Evolutionary conservation across 129 eudicot species (phyloP).

Genomic region (Escallonia herrerae): DNA sequence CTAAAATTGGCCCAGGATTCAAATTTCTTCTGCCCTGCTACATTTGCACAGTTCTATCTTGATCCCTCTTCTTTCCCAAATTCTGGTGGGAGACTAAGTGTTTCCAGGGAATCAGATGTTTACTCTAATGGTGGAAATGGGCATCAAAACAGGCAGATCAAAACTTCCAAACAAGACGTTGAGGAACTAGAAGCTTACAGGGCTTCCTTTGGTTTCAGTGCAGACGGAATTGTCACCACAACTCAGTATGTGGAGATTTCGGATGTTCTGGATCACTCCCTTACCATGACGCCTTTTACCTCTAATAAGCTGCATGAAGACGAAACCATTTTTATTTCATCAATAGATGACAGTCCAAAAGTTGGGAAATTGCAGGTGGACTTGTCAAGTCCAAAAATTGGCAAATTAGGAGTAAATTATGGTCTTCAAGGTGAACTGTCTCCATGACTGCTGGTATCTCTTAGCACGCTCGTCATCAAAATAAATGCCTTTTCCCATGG

Average conservation of each 20-base stretch:
- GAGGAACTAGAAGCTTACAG: slow-evolving; percentile 89
- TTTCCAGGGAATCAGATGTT: too few species aligned
- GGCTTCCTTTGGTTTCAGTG: slow-evolving; percentile 98
- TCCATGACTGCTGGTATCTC: too few species aligned
- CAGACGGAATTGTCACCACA: slow-evolving; percentile 79
- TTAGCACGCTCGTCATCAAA: too few species aligned
- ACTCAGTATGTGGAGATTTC: slow-evolving; percentile 83
- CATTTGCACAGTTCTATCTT: slow-evolving; percentile 91
- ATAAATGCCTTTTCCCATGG: too few species aligned
- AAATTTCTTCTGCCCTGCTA: slow-evolving; percentile 91
- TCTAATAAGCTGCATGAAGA: slow-evolving; percentile 30
- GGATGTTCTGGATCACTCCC: slow-evolving; percentile 60
- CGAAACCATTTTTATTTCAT: too few species aligned
- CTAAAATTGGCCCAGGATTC: slow-evolving; percentile 72
- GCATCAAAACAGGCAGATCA: too few species aligned
- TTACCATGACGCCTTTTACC: slow-evolving; percentile 48
- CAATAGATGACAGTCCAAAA: too few species aligned
- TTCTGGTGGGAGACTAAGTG: too few species aligned
- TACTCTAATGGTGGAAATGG: too few species aligned
- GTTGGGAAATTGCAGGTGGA: slow-evolving; percentile 8
- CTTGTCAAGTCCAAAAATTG: slow-evolving; percentile 22
- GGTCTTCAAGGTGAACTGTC: too few species aligned
- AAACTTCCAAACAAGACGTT: slow-evolving; percentile 51
- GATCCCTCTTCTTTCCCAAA: too few species aligned
- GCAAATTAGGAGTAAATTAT: slow-evolving; percentile 23